Conservation (phyloP, 2,329 filamentous ascomycete genomes). For the Orbilia brochopaga region DNA sequence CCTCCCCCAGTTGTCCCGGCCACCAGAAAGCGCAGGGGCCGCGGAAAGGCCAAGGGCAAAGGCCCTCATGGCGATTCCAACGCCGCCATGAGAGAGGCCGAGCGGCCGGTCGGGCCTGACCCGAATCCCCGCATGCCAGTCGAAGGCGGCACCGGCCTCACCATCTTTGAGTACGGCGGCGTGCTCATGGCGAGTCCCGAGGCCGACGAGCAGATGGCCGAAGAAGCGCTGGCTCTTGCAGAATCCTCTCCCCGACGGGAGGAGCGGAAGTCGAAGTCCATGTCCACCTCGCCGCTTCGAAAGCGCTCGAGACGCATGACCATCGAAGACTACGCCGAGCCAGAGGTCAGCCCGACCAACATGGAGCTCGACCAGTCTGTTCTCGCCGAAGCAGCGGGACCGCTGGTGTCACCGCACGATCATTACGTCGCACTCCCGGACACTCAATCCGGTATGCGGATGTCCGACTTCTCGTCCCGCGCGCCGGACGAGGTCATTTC, state of each 20-base stretch:
- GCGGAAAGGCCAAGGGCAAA: slow-evolving; percentile 46
- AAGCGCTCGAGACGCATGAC: slow-evolving; percentile 12
- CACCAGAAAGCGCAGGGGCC: slow-evolving; percentile 47
- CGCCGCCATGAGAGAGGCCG: slow-evolving; percentile 43
- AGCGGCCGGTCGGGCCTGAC: slow-evolving; percentile 43
- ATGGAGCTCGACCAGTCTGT: slow-evolving; percentile 45
- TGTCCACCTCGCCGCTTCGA: slow-evolving; percentile 19
- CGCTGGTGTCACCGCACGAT: slow-evolving; percentile 38
- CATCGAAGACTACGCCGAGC: slow-evolving; percentile 45
- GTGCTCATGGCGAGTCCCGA: slow-evolving; percentile 45
- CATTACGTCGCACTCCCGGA: slow-evolving; percentile 38
- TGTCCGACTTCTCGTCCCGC: slow-evolving; percentile 42
- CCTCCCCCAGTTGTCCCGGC: slow-evolving; percentile 49
- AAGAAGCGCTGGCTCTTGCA: slow-evolving; percentile 27
- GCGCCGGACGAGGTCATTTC: slow-evolving; percentile 42
- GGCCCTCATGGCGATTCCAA: slow-evolving; percentile 37
- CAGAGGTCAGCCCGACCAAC: slow-evolving; percentile 2
- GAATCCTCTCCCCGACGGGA: slow-evolving; percentile 24
- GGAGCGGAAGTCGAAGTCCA: slow-evolving; percentile 16
- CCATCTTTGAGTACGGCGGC: slow-evolving; percentile 50
- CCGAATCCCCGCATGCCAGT: slow-evolving; percentile 40
- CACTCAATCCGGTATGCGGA: slow-evolving; percentile 40
- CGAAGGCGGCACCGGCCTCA: slow-evolving; percentile 45
- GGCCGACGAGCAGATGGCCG: slow-evolving; percentile 47
- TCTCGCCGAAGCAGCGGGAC: slow-evolving; percentile 29